These are phyloP conservation scores for Geum urbanum DNA, from an alignment of 306 rosid genomes.

Conservation along the genomic window DNA sequence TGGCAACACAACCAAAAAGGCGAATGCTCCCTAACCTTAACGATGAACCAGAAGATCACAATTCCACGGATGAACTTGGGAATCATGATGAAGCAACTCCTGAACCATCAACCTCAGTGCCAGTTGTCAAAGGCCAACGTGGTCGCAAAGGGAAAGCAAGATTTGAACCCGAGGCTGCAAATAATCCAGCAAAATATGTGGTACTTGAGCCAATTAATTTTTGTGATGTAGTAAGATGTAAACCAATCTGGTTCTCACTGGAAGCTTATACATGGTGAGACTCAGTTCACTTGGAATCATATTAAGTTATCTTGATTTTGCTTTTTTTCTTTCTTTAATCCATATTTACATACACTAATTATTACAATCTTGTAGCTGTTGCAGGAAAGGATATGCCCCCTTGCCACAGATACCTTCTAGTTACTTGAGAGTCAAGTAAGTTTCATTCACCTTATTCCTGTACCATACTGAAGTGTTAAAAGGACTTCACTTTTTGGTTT, in stretches of 20 bases:
- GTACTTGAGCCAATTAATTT: constrained; percentile 7
- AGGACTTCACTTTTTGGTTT: background rate
- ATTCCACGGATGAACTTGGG: constrained; percentile 2
- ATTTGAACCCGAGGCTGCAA: constrained; percentile 24
- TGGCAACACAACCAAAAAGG: constrained; percentile 19
- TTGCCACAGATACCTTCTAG: constrained; percentile 53
- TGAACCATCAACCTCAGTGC: constrained; percentile 17
- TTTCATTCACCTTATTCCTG: constrained; percentile 7
- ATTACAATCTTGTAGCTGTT: constrained; percentile 21
- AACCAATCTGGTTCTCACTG: constrained; percentile 57
- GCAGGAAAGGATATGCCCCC: constrained; percentile 37
- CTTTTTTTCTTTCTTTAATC: background rate
- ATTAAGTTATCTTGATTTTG: constrained; percentile 7
- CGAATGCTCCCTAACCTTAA: background rate
- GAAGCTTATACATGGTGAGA: constrained; percentile 53
- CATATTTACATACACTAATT: constrained; percentile 13
- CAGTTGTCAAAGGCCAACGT: constrained; percentile 14
- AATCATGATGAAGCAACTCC: constrained; percentile 21
- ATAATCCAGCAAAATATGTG: constrained; percentile 32
- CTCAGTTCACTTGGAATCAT: constrained; percentile 5
- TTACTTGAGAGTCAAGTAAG: constrained; percentile 60
- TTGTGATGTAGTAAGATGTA: constrained; percentile 5
- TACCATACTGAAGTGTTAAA: background rate
- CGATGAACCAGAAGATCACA: constrained; percentile 16
- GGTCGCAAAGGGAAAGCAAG: constrained; percentile 20